These are phyloP conservation scores for Barnettozyma hawaiiensis DNA, from an alignment of 1,139 yeast genomes.

Conservation along the genomic window DNA sequence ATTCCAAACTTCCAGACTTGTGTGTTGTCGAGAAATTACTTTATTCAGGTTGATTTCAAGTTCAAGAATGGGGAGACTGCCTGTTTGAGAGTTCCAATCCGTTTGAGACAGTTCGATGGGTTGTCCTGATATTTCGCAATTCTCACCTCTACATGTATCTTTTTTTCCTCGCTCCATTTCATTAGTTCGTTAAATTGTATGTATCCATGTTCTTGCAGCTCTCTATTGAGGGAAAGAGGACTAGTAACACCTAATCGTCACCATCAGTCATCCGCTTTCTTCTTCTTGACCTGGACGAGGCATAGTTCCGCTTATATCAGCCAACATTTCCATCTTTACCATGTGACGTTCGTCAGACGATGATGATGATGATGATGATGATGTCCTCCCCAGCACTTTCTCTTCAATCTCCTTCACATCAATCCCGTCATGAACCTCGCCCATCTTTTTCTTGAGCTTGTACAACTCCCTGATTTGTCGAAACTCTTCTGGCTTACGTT, in stretches of 20 bases:
- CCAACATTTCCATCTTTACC: constrained; percentile 14
- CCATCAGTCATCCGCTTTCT: not conserved
- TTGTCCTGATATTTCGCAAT: not conserved
- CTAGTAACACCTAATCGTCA: constrained; percentile 12
- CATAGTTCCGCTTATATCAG: constrained; percentile 12
- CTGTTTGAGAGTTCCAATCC: constrained; percentile 31
- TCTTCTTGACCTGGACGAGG: not conserved
- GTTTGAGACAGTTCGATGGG: constrained; percentile 27
- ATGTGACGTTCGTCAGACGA: no score
- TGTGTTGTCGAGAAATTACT: constrained; percentile 46
- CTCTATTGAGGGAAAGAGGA: constrained; percentile 25
- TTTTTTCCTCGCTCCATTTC: constrained; percentile 1
- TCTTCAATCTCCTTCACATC: constrained; percentile 4
- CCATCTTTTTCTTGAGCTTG: constrained; percentile 22
- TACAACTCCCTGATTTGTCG: constrained; percentile 37
- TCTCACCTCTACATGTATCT: not conserved
- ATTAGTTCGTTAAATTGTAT: constrained; percentile 18
- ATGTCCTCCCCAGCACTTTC: not conserved
- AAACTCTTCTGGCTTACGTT: constrained; percentile 67
- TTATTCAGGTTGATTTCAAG: constrained; percentile 30
- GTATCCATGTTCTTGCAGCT: no score
- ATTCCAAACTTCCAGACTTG: constrained; percentile 58
- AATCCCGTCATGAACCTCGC: constrained; percentile 5
- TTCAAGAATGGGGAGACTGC: constrained; percentile 29
- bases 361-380: no score